Conservation (phyloP, 73 alveolate genomes). For the Tetrahymena borealis region DNA sequence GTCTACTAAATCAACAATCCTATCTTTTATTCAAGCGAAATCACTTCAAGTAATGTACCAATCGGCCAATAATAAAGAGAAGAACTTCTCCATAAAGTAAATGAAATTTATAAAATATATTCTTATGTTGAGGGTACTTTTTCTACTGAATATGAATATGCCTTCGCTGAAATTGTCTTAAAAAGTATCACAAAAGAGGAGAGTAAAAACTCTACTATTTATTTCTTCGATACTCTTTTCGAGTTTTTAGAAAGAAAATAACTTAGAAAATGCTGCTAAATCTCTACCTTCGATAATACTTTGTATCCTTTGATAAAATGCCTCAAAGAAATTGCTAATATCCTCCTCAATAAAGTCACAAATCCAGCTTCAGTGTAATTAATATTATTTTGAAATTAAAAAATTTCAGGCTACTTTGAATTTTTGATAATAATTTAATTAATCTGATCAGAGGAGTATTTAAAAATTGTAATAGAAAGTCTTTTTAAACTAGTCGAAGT, state of each 20-base stretch:
- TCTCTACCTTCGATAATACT: not conserved
- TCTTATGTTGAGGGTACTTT: not conserved
- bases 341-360: not conserved
- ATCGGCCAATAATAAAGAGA: not conserved
- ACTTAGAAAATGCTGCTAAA: not conserved
- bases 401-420: too few species aligned
- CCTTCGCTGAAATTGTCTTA: not conserved
- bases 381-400: too few species aligned
- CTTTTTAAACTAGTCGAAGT: too few species aligned
- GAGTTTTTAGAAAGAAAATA: not conserved
- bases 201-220: not conserved
- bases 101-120: not conserved
- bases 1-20: not conserved
- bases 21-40: not conserved
- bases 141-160: not conserved
- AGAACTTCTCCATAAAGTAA: not conserved
- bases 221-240: not conserved
- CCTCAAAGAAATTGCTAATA: not conserved
- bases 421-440: too few species aligned
- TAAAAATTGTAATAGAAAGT: too few species aligned
- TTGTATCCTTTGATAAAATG: not conserved
- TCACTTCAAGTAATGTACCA: not conserved
- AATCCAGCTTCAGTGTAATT: not conserved
- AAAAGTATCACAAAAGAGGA: not conserved
- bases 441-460: too few species aligned